A percentile compares a stretch with the other conserved stretches of the same genome.
Conservation (phyloP, 768 basidiomycete genomes). For the Calocera cornea region DNA sequence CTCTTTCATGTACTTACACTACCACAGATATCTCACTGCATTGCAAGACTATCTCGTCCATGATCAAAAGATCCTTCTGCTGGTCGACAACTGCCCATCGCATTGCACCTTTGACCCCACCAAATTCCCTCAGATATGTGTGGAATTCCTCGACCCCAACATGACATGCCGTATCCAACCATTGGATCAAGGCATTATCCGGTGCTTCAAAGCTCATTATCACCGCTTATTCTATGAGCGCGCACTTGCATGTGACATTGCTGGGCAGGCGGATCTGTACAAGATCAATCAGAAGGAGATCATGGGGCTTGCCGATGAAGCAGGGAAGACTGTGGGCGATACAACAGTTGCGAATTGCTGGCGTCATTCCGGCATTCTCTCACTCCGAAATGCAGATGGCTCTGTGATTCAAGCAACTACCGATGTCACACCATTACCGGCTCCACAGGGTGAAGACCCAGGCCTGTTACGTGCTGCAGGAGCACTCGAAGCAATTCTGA, state of each 20-base stretch:
- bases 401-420: too few relatives aligned
- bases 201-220: slow-evolving; percentile 27
- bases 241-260: slow-evolving; percentile 23
- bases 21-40: slow-evolving; percentile 24
- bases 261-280: slow-evolving; percentile 24
- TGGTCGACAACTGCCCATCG: slow-evolving; percentile 25
- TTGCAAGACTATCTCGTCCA: slow-evolving; percentile 15
- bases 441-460: too few relatives aligned
- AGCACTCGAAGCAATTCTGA: too few relatives aligned
- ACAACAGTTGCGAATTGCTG: slow-evolving; percentile 28
- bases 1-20: neutral
- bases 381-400: too few relatives aligned
- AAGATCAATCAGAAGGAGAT: slow-evolving; percentile 27
- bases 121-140: slow-evolving; percentile 17
- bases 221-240: slow-evolving; percentile 17
- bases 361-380: slow-evolving; percentile 23
- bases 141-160: slow-evolving; percentile 26
- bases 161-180: slow-evolving; percentile 30
- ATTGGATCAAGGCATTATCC: slow-evolving; percentile 26
- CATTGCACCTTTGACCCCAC: slow-evolving; percentile 22
- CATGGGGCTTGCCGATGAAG: slow-evolving; percentile 24
- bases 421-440: too few relatives aligned
- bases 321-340: slow-evolving; percentile 22
- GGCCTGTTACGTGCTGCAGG: too few relatives aligned
- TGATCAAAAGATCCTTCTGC: slow-evolving; percentile 20